Evolutionary conservation across 148 eudicot species (phyloP), one percentile per base, ranked within the genome.

Genomic region (Fagopyrum esculentum): DNA sequence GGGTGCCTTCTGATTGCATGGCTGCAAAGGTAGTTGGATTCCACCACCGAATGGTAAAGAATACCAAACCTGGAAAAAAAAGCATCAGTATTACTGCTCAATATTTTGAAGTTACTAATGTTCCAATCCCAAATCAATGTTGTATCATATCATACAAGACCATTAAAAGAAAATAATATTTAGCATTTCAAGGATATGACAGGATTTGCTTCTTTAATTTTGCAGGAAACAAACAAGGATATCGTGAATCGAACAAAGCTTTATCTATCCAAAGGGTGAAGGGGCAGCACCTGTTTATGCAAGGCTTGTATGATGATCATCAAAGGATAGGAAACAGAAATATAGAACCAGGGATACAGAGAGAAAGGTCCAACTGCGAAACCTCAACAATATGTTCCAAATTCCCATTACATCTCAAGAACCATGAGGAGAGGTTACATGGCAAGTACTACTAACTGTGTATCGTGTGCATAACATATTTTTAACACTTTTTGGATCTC

Each of bases 1-100:
- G 85, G 73, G 92, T 88, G 75, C 95, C 98, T 69, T 84, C 90
- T 45, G 97, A 96, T 83, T 90, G 97, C 97, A 92, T 96, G 68
- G 96, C 96, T 73, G 84, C 93, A 76, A 90, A 90, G 75, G 83
- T 89, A 12, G 81, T 79, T 2, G 99, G 97, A 83, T 92, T 91
- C 97, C 96, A 90, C 99, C 99, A 96, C 17, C 98, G 87, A 61
- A 96, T 90, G 64, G 98, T 92, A 81, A 96, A 96, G 85, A 89
- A 96, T 74, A 92, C 99, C 74, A 91, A 80, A 72, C 99, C 99
- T 96, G 93, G 17, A 82, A 74, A 56, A 15, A 13, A 45, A 40
- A 66, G 17, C 15, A 63, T 30, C 69, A 29, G 69, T 63, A 26
- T 26, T 61, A 26, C 44, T 26, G 16, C 13, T 9, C 68, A 72